Evolutionary conservation across 352 stramenopile genomes (phyloP), one percentile per base, ranked within the genome.

Genomic region (Phytophthora megakarya): DNA sequence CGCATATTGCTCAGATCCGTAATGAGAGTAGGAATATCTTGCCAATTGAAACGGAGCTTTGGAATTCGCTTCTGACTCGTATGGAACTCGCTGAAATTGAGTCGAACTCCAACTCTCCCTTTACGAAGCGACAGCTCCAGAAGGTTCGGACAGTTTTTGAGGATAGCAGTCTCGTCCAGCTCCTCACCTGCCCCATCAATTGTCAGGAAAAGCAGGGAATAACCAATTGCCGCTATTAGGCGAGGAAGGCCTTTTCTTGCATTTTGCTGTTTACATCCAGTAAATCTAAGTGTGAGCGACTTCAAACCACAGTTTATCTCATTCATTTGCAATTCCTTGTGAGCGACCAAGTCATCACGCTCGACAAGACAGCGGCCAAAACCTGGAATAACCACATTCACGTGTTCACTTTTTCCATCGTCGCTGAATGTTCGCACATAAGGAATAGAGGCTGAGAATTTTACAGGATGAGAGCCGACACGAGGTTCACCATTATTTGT

Each of bases 51-150:
- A 9, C 19, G 21, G 9, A 64, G 44, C 37, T 38, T 57, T 16
- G 45, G 44, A 3, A 64, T 13, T 0, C 23, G 4, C 38, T 57
- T 2, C 21, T 48, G 38, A 23, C 37, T 33, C 33, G 44, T 8
- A 23, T 57, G 56, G 18, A 56, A 51, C n/a, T 56, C 56, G 28
- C 45, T 57, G 19, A 64, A 64, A 45, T 64, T 48, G 26, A 64
- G 45, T 15, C 18, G 45, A 11, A 49, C 23, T 16, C 46, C 18
- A n/a, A 57, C 11, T 37, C 43, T 25, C 10, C 56, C 56, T 25
- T 54, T 54, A n/a, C 30, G 30, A 6, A 66, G 39, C 10, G 30
- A 49, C 7, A 66, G 19, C 18, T 66, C 47, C n/a, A 48, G 9
- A 1, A 60, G 16, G 40, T 60, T 58, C 0, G 58, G 58, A 28